Evolutionary conservation across 2,329 filamentous ascomycete species (phyloP), one percentile per base, ranked within the genome.

Genomic region (Pyricularia sp.): DNA sequence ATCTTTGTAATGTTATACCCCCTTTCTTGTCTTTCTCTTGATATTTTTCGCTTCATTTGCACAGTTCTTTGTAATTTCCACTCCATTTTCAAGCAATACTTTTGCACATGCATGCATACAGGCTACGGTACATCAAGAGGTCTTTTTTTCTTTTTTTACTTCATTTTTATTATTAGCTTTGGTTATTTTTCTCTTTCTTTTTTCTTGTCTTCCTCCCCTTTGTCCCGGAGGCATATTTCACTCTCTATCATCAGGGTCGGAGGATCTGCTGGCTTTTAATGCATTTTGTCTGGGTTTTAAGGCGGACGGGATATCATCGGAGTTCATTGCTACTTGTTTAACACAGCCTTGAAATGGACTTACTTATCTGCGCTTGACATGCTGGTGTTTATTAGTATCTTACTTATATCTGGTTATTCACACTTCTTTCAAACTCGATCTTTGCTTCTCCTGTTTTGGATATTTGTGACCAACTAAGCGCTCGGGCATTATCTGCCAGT

Each of bases 1-100:
- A 59, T 61, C 25, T 61, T 28, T 61, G 58, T 61, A 67, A 64
- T 71, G 71, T 70, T 68, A 70, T 68, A 63, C 28, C 59, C 26
- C n/a, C 42, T 11, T 28, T 71, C 71, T 69, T 69, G 72, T 70
- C 68, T 69, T 65, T 69, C 14, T 68, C 58, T 61, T 11, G 58
- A 61, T 14, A 25, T n/a, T 14, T 61, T 61, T 12, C 58, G 25
- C 23, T 28, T 10, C 58, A 28, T 61, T 61, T 61, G 9, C 58
- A 61, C 25, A 25, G 58, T 28, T 61, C 23, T 61, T 28, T 25
- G 58, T 61, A 61, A 61, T 61, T 61, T 28, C 58, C 58, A 1
- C n/a, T 28, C 23, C 58, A 12, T 61, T 25, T 61, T 26, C 58
- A 61, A 12, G 20, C 58, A 25, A 14, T 28, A 61, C 11, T 28